Conservation (phyloP, 2,329 filamentous ascomycete genomes). For the Fusarium haematococcum region DNA sequence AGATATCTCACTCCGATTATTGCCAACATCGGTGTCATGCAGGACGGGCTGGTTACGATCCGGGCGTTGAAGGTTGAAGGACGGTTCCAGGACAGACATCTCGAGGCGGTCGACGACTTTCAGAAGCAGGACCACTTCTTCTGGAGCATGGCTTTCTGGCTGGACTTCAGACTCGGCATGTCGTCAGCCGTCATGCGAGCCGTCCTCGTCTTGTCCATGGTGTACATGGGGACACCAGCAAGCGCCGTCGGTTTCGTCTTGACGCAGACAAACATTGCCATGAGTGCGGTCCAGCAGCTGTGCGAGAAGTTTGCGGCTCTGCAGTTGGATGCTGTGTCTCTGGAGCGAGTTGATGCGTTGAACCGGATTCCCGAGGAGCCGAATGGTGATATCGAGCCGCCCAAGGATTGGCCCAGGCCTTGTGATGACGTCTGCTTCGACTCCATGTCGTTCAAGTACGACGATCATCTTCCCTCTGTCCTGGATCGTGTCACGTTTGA, state of each 20-base stretch:
- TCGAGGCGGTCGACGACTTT: slow-evolving; percentile 86
- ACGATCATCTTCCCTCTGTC: slow-evolving; percentile 79
- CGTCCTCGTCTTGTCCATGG: slow-evolving; percentile 77
- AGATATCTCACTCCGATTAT: slow-evolving; percentile 89
- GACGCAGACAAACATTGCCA: slow-evolving; percentile 59
- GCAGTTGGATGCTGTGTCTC: slow-evolving; percentile 92
- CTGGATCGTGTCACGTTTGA: slow-evolving; percentile 75
- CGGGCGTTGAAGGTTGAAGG: slow-evolving; percentile 83
- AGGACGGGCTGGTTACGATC: slow-evolving; percentile 88
- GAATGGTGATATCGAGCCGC: slow-evolving; percentile 74
- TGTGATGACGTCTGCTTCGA: slow-evolving; percentile 81
- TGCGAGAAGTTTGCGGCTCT: slow-evolving; percentile 86
- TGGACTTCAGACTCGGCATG: slow-evolving; percentile 77
- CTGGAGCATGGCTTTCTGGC: slow-evolving; percentile 88
- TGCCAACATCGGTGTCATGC: slow-evolving; percentile 89
- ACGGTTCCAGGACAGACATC: slow-evolving; percentile 83
- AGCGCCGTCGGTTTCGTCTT: slow-evolving; percentile 88
- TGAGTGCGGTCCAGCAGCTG: slow-evolving; percentile 60
- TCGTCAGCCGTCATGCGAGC: slow-evolving; percentile 79
- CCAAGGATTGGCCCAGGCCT: slow-evolving; percentile 80
- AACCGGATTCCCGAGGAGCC: slow-evolving; percentile 82
- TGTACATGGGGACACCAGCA: slow-evolving; percentile 79
- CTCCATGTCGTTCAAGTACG: slow-evolving; percentile 82
- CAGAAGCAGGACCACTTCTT: slow-evolving; percentile 98
- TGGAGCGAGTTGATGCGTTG: slow-evolving; percentile 87